Base-by-base conservation (phyloP, 805 yeast genomes). In the Starmerella powellii region DNA sequence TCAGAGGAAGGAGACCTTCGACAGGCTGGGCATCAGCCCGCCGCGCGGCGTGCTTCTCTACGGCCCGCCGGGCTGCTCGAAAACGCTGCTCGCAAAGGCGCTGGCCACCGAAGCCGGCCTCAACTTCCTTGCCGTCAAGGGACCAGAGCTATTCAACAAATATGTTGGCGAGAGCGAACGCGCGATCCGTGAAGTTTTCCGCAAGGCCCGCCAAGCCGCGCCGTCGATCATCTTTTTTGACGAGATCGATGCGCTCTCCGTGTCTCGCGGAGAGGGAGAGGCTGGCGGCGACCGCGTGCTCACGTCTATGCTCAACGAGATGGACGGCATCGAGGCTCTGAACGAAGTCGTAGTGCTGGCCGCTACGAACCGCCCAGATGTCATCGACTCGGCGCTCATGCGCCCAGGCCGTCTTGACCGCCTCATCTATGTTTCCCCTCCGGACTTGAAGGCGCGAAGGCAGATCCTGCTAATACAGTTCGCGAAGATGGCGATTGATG, bases 51-150 rank as follows among this genome's bases (percentile, higher is more conserved):
- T 91, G 1, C 62, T 91, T 36, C 66, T 91, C 17, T 91, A 91
- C 60, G 99, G 99, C 0, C 99, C 99, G 1, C 97, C 98, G 0
- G 98, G 98, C 13, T 88, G 97, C 64, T 87, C 96, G 10, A 88
- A 88, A 56, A 88, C 98, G 0, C 63, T 88, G 47, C 84, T 94
- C 0, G 97, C 96, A 2, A 88, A 88, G 56, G 96, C 96, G 0
- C 64, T 88, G 24, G 97, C 97, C 0, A 82, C 95, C 0, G 98
- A 88, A 62, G 80, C 95, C 1, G 96, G 96, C 0, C 71, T 88
- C 38, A 88, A 88, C 55, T 88, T 88, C 60, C 61, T 88, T 40
- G 95, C 97, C 0, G 95, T 88, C 6, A 91, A 91, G 60, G 98
- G 98, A 1, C 98, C 98, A 0, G 98, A 88, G 60, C 74, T 88